A percentile compares a stretch with the other conserved stretches of the same genome.
Evolutionary conservation across 139 green algal species (phyloP).

Genomic region (Nannochloris sp.): DNA sequence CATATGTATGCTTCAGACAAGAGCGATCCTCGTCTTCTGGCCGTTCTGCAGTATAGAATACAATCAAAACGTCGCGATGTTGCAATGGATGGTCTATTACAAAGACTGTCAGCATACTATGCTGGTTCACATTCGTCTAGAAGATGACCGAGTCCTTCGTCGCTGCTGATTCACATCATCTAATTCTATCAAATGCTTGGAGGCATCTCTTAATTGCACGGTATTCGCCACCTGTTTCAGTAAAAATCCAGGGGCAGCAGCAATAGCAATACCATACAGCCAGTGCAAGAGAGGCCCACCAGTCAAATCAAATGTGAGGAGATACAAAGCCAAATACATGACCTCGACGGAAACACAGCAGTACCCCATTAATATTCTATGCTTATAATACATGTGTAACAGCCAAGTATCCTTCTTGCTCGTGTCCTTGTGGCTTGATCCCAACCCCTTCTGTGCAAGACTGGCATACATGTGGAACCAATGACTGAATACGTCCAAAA

Average conservation of each 20-base stretch:
- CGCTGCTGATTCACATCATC: background rate
- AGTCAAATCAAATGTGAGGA: conserved; percentile 10
- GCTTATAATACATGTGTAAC: conserved; percentile 82
- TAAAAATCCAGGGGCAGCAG: conserved; percentile 41
- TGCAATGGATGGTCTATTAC: conserved; percentile 4
- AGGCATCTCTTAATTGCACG: conserved; percentile 53
- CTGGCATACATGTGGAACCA: conserved; percentile 89
- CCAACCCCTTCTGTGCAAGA: conserved; percentile 37
- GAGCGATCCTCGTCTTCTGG: background rate
- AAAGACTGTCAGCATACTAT: background rate
- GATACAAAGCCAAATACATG: conserved; percentile 29
- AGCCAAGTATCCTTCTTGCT: conserved; percentile 47
- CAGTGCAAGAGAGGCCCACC: too few species aligned
- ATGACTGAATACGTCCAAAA: conserved; percentile 89
- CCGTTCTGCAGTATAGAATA: background rate
- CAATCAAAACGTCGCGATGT: background rate
- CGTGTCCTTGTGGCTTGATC: conserved; percentile 71
- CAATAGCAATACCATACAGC: conserved; percentile 21
- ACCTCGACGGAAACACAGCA: conserved; percentile 84
- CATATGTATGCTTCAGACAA: background rate
- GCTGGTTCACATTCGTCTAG: background rate
- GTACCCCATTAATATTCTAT: conserved; percentile 92
- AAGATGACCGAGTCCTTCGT: too few species aligned
- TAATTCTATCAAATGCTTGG: conserved; percentile 33
- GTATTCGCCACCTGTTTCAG: conserved; percentile 73